Evolutionary conservation across 2,329 filamentous ascomycete species (phyloP).

Genomic region (Cladophialophora bantiana): DNA sequence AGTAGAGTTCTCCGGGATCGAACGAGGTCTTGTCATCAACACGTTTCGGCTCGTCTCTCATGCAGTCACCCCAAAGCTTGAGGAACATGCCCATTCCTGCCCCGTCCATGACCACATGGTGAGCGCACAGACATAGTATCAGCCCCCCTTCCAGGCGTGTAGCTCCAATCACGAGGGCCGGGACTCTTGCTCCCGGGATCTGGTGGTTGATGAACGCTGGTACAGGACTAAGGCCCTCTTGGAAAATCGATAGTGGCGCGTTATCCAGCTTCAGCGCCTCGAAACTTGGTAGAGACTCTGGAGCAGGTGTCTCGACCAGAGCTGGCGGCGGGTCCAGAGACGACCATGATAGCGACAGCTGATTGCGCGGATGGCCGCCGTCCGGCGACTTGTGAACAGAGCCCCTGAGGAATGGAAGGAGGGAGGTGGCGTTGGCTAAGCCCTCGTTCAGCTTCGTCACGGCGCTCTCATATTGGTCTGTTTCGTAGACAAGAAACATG

Average conservation of each 20-base stretch:
- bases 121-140: constrained; percentile 17
- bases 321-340: constrained; percentile 20
- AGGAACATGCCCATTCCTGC: constrained; percentile 21
- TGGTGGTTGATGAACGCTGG: constrained; percentile 19
- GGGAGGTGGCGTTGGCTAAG: constrained; percentile 10
- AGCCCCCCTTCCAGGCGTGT: constrained; percentile 14
- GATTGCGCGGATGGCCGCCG: constrained; percentile 12
- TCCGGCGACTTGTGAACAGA: constrained; percentile 23
- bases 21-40: neutral
- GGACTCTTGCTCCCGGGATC: constrained; percentile 16
- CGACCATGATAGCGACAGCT: constrained; percentile 24
- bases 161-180: constrained; percentile 14
- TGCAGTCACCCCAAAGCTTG: constrained; percentile 18
- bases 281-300: constrained; percentile 22
- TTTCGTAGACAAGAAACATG: constrained; percentile 23
- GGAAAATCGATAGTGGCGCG: constrained; percentile 20
- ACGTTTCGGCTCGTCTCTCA: constrained; percentile 11
- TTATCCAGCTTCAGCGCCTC: constrained; percentile 17
- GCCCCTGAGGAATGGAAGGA: constrained; percentile 24
- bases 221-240: constrained; percentile 19
- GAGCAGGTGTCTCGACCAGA: constrained; percentile 12
- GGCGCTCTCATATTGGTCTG: constrained; percentile 24
- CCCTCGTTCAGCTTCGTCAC: constrained; percentile 19
- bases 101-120: constrained; percentile 18
- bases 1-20: constrained; percentile 10